Base-by-base conservation (phyloP, 768 basidiomycete genomes). In the Lactarius pseudohatsudake region DNA sequence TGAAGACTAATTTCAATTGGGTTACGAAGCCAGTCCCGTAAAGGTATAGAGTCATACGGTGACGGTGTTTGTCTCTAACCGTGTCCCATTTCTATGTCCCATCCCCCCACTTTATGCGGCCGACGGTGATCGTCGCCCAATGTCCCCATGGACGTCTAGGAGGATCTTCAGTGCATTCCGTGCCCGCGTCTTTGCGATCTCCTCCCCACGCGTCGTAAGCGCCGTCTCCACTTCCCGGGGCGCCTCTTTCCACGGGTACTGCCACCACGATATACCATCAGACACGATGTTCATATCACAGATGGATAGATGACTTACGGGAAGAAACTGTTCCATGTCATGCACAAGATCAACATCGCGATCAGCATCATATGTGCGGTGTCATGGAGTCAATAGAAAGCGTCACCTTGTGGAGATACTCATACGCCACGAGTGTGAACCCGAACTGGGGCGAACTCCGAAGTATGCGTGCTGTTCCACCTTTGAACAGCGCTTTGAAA, bases 401-500 rank as follows among this genome's bases (percentile, higher is more conserved):
- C 70, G 77, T 64, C 70, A 85, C 82, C 79, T 83, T 85, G 71
- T 90, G 87, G 65, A 89, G 79, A 72, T 88, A 86, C 74, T 90
- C 89, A 74, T 90, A 90, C 60, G 85, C 91, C 70, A 95, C 86
- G 20, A 96, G 80, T 16, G 94, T 96, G 74, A 96, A 97, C 59
- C 94, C 96, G 75, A 99, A 98, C 76, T 98, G 91, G 68, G 91
- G 89, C 74, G 94, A 94, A 77, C 89, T 92, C 69, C 95, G 86
- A 66, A 95, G 79, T 55, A 96, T 81, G 59, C 95, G 90, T 56
- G 95, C 94, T 15, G 88, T 86, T 28, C 94, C 94, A 59, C 95
- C 94, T 74, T 96, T 96, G 85, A 91, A 97, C 62, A 97, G 78
- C 22, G 95, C 96, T 28, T 80, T 81, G 79, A 91, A 91, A 16